Evolutionary conservation across 176 grass and related monocot species (phyloP), one percentile per base, ranked within the genome.

Genomic region (barley (Hordeum vulgare)): DNA sequence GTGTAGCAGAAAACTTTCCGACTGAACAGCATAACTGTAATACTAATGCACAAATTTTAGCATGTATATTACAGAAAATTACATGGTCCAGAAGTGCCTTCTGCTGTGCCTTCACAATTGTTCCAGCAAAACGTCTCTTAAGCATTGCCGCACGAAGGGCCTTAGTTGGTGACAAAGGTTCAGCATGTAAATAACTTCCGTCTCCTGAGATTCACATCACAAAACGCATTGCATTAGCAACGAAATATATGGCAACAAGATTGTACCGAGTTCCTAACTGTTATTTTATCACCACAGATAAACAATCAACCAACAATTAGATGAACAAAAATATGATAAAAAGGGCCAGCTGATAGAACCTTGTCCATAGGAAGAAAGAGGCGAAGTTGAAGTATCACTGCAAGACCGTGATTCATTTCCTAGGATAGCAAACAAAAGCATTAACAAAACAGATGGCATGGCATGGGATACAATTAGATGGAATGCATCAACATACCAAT

Each of bases 121-220:
- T 97, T 67, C 87, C 88, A 66, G 95, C 92, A 92, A 97, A 94
- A 85, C 88, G 90, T 4, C 59, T 85, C 84, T 85, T 97, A 53
- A 97, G 81, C 51, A 92, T 91, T 73, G 92, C 95, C 81, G 87
- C 85, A 70, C 95, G 92, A 47, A 97, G 90, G 81, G 95, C 95
- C 85, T 83, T 97, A 61, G 67, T 76, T 81, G 95, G 92, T 44
- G 95, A 97, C 61, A 94, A 72, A 63, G 84, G 90, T 84, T 90
- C 88, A 15, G 79, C 84, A 6, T 45, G 89, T 37, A 86, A 71
- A 91, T 89, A 42, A 75, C 53, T 62, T 83, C 74, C 73, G 14
- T 81, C 90, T 58, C 77, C 86, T 97, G 41, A 70, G 83, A 76
- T 74, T 27, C 8, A 75, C 45, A 41, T 72, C 65, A 85, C 37